Conservation (phyloP, 2,329 filamentous ascomycete species). For the Aspergillus pseudotamarii region DNA sequence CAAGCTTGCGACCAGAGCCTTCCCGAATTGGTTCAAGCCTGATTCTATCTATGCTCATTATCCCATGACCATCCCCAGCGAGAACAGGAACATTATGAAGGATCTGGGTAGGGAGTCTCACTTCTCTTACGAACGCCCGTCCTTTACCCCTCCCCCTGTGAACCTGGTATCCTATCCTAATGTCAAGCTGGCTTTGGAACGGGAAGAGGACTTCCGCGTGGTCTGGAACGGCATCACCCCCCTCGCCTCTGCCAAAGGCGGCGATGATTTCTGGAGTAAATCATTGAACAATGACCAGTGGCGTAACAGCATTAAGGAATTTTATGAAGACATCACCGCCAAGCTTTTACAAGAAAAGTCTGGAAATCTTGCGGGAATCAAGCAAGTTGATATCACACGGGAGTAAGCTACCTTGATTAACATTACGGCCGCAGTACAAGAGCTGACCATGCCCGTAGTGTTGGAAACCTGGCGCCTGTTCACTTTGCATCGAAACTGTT, state of each 20-base stretch:
- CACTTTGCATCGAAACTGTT: constrained; percentile 59
- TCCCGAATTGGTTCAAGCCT: constrained; percentile 75
- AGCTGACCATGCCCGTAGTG: constrained; percentile 23
- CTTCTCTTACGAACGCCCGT: constrained; percentile 70
- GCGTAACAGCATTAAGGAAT: constrained; percentile 63
- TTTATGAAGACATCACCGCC: constrained; percentile 66
- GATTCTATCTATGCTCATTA: constrained; percentile 83
- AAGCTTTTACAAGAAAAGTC: constrained; percentile 66
- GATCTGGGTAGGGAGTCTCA: constrained; percentile 66
- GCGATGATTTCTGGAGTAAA: constrained; percentile 59
- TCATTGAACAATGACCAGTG: constrained; percentile 66
- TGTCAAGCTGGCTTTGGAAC: constrained; percentile 64
- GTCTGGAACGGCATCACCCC: constrained; percentile 66
- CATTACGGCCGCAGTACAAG: constrained; percentile 11
- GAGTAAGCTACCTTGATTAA: constrained; percentile 43
- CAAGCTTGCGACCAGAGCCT: constrained; percentile 78
- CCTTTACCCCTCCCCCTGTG: constrained; percentile 53
- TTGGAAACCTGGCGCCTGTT: constrained; percentile 59
- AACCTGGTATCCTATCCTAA: constrained; percentile 64
- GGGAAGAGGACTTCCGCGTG: constrained; percentile 64
- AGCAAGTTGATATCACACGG: constrained; percentile 70
- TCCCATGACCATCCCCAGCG: constrained; percentile 69
- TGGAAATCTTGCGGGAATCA: constrained; percentile 63
- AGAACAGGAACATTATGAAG: constrained; percentile 72
- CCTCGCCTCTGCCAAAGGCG: constrained; percentile 63